Percentiles rank a stretch among this genome's conserved stretches.
These are phyloP conservation scores for Colletotrichum camelliae DNA, from an alignment of 2,329 filamentous ascomycete genomes.

Conservation along the genomic window DNA sequence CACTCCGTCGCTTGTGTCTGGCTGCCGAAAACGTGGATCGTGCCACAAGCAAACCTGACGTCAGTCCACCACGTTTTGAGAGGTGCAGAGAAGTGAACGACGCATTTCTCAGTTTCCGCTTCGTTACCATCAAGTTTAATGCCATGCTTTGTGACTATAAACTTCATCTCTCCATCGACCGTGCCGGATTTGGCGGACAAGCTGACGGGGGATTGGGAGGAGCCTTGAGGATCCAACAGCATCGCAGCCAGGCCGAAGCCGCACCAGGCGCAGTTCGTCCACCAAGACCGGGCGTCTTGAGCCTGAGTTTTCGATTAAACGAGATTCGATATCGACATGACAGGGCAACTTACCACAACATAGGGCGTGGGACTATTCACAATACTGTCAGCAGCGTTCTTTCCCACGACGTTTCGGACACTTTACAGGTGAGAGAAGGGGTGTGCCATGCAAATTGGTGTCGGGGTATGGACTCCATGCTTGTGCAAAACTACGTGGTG, in stretches of 20 bases:
- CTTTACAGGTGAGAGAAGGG: not conserved
- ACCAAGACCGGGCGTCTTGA: not conserved
- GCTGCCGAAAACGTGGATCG: not conserved
- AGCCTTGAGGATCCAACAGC: not conserved
- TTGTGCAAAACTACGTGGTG: not conserved
- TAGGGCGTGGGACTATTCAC: not conserved
- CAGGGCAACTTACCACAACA: not conserved
- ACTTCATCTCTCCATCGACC: not conserved
- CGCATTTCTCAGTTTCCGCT: not conserved
- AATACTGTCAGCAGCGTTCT: not conserved
- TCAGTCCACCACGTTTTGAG: not conserved
- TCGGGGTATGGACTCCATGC: not conserved
- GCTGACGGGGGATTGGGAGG: not conserved
- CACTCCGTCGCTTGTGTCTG: not conserved
- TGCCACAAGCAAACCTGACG: not conserved
- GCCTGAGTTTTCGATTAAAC: not conserved
- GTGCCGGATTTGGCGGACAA: not conserved
- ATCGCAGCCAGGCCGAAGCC: not conserved
- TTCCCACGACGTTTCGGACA: not conserved
- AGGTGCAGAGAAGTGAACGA: not conserved
- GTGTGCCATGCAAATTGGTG: not conserved
- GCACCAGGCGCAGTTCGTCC: not conserved
- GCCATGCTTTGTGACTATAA: not conserved
- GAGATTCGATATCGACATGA: rapidly evolving
- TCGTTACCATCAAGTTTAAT: not conserved